phyloP scores from a whole-genome alignment of 2,329 filamentous ascomycete species.

The Onygenales sp. region DNA sequence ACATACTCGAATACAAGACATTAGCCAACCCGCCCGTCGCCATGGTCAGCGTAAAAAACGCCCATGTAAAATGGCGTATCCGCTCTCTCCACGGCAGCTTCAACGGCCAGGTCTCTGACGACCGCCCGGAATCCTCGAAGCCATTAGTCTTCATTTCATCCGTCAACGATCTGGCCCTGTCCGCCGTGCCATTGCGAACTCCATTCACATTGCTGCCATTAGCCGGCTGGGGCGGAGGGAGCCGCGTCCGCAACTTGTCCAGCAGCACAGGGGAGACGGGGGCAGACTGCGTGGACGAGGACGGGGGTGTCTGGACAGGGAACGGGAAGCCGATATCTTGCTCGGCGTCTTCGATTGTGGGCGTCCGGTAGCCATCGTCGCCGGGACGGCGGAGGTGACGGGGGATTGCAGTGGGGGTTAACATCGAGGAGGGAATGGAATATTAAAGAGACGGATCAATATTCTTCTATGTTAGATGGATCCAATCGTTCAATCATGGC shows the following conservation, averaged over 20 bases:
- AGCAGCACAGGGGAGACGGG: neutral
- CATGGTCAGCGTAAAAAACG: conserved; percentile 66
- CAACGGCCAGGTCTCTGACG: conserved; percentile 11
- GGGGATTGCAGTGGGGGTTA: conserved; percentile 11
- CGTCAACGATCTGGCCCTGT: neutral
- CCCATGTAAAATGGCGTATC: conserved; percentile 62
- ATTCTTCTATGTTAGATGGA: too few relatives aligned
- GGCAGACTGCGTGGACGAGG: neutral
- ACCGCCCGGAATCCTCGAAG: conserved; percentile 5
- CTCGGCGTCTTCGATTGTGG: conserved; percentile 35
- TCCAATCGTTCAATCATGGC: too few relatives aligned
- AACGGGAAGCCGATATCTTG: conserved; percentile 8
- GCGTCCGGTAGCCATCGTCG: conserved; percentile 36
- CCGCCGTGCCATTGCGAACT: neutral
- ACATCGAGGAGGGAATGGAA: neutral
- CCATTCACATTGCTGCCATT: neutral
- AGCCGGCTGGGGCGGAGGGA: neutral
- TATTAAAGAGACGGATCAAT: neutral
- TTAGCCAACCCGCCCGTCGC: conserved; percentile 53
- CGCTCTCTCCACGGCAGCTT: conserved; percentile 42
- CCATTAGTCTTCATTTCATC: conserved; percentile 1
- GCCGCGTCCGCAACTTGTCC: neutral
- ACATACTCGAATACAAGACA: conserved; percentile 47
- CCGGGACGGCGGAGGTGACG: conserved; percentile 29
- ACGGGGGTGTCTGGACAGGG: conserved; percentile 3